Evolutionary conservation across 345 rosid genomes (phyloP), one percentile per base, ranked within the genome.

Genomic region (Excoecaria cochinchinensis): DNA sequence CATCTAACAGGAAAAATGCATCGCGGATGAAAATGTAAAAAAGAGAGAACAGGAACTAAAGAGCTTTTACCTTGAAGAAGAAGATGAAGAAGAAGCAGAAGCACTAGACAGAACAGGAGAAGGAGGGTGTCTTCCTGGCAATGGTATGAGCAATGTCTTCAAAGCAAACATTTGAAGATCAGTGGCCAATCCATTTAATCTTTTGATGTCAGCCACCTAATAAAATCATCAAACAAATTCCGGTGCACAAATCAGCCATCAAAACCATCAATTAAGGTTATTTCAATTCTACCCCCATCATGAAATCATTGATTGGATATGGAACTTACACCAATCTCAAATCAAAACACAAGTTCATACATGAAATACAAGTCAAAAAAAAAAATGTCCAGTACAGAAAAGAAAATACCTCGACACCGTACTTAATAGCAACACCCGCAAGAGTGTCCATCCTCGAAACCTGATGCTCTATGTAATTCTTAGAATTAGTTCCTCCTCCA

Each of bases 161-260:
- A 87, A 92, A 81, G 92, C 99, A 85, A 91, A 95, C 95, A 95
- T 92, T 80, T 92, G 99, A 85, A 84, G 91, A 84, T 95, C 94
- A 31, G 94, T 89, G 22, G 85, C 89, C 80, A 92, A 84, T 22
- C 97, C 93, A 83, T 95, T 95, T 74, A 90, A 78, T 89, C 84
- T 91, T 62, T 84, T 95, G 9, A 93, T 85, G 74, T 95, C 98
- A 51, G 97, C 88, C 68, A 91, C 97, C 99, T 93, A 82, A 62
- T 46, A 8, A 38, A n/a, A 40, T n/a, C 8, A n/a, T 14, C 25
- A 12, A 22, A 63, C 24, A 40, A 16, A 1, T 21, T 22, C 5
- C 50, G 7, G 0, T 17, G 6, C 9, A 25, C 14, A 17, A 64
- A 52, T 52, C 22, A 70, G 11, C 48, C 62, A 25, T 69, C 53